Conservation (phyloP, 331 rosid species). For the Prunus yedoensis region DNA sequence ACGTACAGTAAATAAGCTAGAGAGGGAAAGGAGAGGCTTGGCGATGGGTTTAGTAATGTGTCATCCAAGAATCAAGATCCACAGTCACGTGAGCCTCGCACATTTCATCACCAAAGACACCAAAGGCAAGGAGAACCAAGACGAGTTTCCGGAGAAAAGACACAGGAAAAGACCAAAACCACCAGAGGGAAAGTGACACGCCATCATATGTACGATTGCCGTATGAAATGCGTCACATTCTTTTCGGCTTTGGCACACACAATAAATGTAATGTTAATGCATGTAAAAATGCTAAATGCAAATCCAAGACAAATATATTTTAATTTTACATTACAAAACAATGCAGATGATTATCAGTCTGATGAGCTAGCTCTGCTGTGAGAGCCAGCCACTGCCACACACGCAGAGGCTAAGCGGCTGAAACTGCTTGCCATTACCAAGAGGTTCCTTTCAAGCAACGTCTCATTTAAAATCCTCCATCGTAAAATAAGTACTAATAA, state of each 20-base stretch:
- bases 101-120: background rate
- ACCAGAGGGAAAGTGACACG: slow-evolving; percentile 21
- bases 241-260: slow-evolving; percentile 20
- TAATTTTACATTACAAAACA: no score
- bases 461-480: slow-evolving; percentile 22
- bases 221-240: slow-evolving; percentile 51
- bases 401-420: background rate
- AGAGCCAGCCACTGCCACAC: background rate
- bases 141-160: background rate
- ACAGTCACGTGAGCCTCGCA: background rate
- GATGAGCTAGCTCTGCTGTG: no score
- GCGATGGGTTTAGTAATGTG: no score
- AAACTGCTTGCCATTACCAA: slow-evolving; percentile 11
- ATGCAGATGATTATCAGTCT: no score
- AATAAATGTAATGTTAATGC: background rate
- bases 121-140: no score
- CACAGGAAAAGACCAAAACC: background rate
- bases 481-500: background rate
- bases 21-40: background rate
- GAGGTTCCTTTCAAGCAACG: slow-evolving; percentile 58
- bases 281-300: background rate
- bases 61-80: background rate
- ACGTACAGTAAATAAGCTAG: background rate
- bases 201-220: slow-evolving; percentile 41
- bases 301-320: background rate